A percentile compares a stretch with the other conserved stretches of the same genome.
Conservation (phyloP, 2,329 filamentous ascomycete genomes). For the Ceratocystiopsis minuta region DNA sequence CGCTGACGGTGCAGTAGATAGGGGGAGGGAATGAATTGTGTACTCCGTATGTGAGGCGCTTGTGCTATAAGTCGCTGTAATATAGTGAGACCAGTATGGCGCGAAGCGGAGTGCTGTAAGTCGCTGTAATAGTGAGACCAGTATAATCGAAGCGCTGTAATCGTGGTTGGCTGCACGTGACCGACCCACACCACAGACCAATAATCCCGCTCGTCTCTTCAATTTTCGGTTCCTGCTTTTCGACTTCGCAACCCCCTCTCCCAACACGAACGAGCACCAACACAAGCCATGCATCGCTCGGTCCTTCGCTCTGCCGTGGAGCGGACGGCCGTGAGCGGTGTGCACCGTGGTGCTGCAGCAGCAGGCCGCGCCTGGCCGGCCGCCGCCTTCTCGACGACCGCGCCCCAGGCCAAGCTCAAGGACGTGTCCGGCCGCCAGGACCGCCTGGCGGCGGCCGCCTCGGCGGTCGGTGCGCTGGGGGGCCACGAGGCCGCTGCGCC, state of each 20-base stretch:
- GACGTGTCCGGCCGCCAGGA: conserved; percentile 6
- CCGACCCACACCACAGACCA: too few relatives aligned
- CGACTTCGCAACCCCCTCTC: too few relatives aligned
- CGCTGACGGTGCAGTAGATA: conserved; percentile 21
- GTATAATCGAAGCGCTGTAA: too few relatives aligned
- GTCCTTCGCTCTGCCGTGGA: conserved; percentile 7
- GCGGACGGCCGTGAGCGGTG: background rate
- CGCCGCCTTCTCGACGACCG: conserved; percentile 7
- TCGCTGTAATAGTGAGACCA: too few relatives aligned
- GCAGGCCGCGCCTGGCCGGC: background rate
- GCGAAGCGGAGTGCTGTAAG: too few relatives aligned
- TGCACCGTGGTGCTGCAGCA: background rate
- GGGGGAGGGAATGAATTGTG: background rate
- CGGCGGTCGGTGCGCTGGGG: conserved; percentile 10
- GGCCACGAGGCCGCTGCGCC: background rate
- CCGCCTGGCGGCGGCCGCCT: conserved; percentile 11
- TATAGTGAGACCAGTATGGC: too few relatives aligned
- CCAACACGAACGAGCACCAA: background rate
- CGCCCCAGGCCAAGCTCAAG: conserved; percentile 6
- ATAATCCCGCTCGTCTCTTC: too few relatives aligned
- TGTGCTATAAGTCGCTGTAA: too few relatives aligned
- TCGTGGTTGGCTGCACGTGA: too few relatives aligned
- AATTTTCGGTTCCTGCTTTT: too few relatives aligned
- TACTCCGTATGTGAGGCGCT: too few relatives aligned
- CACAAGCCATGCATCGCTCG: conserved; percentile 8